Evolutionary conservation across 1,284 basidiomycete species (phyloP).

Genomic region (Tilletiaria anomala): DNA sequence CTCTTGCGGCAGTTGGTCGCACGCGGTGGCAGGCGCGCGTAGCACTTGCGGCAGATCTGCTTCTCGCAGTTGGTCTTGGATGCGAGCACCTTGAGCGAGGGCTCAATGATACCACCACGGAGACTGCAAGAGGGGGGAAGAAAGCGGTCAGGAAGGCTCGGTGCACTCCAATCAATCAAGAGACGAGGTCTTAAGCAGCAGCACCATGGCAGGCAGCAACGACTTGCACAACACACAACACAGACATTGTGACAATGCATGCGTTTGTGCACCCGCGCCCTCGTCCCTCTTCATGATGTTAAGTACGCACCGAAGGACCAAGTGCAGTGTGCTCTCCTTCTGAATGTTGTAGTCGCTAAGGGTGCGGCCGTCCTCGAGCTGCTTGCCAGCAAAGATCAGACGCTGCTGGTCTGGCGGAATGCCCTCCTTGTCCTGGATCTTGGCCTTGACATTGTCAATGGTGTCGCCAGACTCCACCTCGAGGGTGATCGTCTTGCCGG

Average conservation of each 20-base stretch:
- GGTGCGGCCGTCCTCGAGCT: slow-evolving; percentile 52
- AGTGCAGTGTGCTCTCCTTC: slow-evolving; percentile 46
- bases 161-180: no score
- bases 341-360: slow-evolving; percentile 59
- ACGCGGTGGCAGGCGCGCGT: slow-evolving; percentile 94
- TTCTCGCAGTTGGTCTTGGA: slow-evolving; percentile 68
- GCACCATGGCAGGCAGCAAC: no score
- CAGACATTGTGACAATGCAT: no score
- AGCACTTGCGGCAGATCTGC: slow-evolving; percentile 90
- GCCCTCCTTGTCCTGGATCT: slow-evolving; percentile 50
- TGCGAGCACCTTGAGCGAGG: slow-evolving; percentile 90
- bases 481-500: slow-evolving; percentile 41
- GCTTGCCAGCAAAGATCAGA: slow-evolving; percentile 95
- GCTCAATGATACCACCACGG: slow-evolving; percentile 97
- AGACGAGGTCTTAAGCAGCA: no score
- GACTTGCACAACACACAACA: no score
- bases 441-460: slow-evolving; percentile 41
- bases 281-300: no score
- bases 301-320: slow-evolving; percentile 36
- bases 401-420: slow-evolving; percentile 94
- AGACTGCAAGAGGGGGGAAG: slow-evolving; percentile 48
- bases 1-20: slow-evolving; percentile 94
- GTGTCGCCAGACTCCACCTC: slow-evolving; percentile 42
- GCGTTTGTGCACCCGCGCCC: no score
- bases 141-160: no score